Conservation (phyloP, 164 flowering plant species). For the Chimonanthus praecox region DNA sequence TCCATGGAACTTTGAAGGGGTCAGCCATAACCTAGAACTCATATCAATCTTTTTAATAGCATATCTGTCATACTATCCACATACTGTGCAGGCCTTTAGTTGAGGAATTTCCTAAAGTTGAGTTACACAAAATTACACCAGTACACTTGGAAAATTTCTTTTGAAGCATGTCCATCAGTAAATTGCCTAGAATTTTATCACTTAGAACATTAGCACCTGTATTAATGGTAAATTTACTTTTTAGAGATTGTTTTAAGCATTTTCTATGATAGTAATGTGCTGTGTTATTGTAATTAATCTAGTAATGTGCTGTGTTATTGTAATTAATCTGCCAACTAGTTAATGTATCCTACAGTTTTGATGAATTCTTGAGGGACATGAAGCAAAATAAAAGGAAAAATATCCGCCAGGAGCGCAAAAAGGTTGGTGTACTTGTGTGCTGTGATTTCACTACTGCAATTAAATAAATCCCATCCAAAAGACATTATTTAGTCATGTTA, state of each 20-base stretch:
- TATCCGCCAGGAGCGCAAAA: constrained; percentile 93
- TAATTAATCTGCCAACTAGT: not conserved
- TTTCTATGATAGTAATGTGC: too few relatives aligned
- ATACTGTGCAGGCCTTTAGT: not conserved
- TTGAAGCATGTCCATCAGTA: not conserved
- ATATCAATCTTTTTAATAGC: too few relatives aligned
- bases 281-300: not conserved
- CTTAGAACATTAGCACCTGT: not conserved
- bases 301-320: not conserved
- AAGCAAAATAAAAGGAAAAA: constrained; percentile 88
- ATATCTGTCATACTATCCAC: not conserved
- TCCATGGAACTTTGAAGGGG: not conserved
- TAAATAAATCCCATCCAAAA: too few relatives aligned
- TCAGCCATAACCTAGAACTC: not conserved
- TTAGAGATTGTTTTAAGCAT: not conserved
- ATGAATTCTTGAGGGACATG: constrained; percentile 95
- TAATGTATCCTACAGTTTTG: constrained; percentile 50
- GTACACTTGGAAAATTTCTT: not conserved
- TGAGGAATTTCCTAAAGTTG: not conserved
- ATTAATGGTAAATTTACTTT: not conserved
- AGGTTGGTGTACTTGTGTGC: not conserved
- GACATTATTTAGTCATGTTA: not conserved
- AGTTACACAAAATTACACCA: not conserved
- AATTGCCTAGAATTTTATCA: not conserved
- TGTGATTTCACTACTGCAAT: not conserved